Base-by-base conservation (phyloP, 331 rosid genomes). In the Phaseolus coccineus region DNA sequence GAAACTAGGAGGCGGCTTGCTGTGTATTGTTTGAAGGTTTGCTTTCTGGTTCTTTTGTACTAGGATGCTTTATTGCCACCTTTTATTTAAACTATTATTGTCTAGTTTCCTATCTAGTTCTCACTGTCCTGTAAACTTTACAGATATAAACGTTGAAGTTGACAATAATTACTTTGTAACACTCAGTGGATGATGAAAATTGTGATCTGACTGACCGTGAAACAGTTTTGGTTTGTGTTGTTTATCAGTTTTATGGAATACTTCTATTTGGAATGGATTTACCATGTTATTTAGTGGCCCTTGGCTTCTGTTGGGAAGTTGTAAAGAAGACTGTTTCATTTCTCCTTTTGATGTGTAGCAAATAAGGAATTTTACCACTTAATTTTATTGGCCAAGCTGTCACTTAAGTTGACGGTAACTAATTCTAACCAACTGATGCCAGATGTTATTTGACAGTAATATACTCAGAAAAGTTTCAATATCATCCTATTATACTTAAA, bases 1-100 rank as follows among this genome's bases (percentile, higher is more conserved):
- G 99, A 95, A 88, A 95, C 99, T 65, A 80, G 99, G 87, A 89
- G 99, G 84, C 99, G 98, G 52, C 91, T 95, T 69, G 99, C 99
- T 55, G 99, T 93, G 67, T 95, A 95, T 87, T 95, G 99, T 81
- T 90, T 95, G 77, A 95, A 95, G 96, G 99, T 95, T 78, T 39
- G 56, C 82, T 53, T 61, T 61, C 82, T 77, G 66, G 79, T 76
- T 77, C 47, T 37, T 69, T 69, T 48, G 37, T 72, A 59, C 69
- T 59, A 62, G 66, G 50, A 59, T 83, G 69, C 46, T 74, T 61
- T 67, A 33, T 44, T 69, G 40, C 81, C 30, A 57, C 52, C 37
- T 74, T 87, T 39, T 69, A 27, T 47, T 47, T 70, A 69, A 33
- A 31, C 44, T 58, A 51, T 64, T 50, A 44, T 46, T 27, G 65